Evolutionary conservation across 2,329 filamentous ascomycete genomes (phyloP), one percentile per base, ranked within the genome.

Genomic region (Hypoxylon sp.): DNA sequence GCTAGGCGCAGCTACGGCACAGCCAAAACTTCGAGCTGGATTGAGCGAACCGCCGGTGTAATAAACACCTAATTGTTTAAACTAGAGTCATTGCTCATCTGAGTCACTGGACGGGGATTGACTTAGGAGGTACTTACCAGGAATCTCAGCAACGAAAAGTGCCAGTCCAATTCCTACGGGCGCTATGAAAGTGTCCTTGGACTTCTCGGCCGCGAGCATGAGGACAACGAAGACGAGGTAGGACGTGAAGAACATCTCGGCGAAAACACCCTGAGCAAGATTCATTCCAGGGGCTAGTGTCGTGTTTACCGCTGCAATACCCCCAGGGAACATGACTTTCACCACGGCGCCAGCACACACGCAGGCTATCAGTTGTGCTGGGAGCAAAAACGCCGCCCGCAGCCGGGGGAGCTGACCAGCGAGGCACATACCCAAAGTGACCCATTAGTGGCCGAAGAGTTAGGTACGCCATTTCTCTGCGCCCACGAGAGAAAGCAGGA

Each of bases 181-280:
- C 0, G 89, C 90, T 2, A 92, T 79, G 73, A 85, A 92, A 0
- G 89, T 92, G 4, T 86, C 87, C 69, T 87, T 87, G 73, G 91
- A 89, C 78, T 92, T 92, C 74, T 91, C 89, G 2, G 83, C 85
- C 0, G 89, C 89, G 35, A 91, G 80, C 88, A 91, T 91, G 75
- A 89, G 84, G 62, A 90, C 84, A 6, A 87, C 85, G 64, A 90
- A 85, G 10, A 89, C 83, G 15, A 90, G 80, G 73, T 88, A 81
- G 0, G 86, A 82, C 0, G 87, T 90, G 35, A 90, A 80, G 73
- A 90, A 87, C 81, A 88, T 85, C 75, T 90, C 88, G 66, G 89
- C 85, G 73, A 90, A 89, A 15, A 90, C 76, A 2, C 87, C 88
- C 70, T 88, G 87, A 0, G 79, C 81, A 44, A 83, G 79, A 44